Evolutionary conservation across 352 stramenopile genomes (phyloP), one percentile per base, ranked within the genome.

Genomic region (Aphanomyces invadans): DNA sequence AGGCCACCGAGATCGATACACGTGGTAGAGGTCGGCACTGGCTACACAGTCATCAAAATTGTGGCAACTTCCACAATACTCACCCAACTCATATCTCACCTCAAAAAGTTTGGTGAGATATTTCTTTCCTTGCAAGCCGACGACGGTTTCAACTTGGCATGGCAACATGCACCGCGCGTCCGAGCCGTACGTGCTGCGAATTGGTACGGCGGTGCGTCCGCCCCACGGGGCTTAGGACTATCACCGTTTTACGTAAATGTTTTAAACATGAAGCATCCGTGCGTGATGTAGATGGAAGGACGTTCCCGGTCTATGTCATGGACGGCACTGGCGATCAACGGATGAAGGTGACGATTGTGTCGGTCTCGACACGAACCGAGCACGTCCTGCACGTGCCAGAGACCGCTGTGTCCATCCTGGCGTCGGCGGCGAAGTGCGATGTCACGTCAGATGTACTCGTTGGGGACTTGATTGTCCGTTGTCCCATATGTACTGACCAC

Each of bases 361-460:
- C 25, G 15, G 52, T 28, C 2, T 1, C 28, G 7, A 21, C 10
- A 4, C 28, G 52, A 26, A 60, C 21, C 0, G 31, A 60, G 52
- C 32, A 44, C 28, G n/a, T 21, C 12, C 28, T 36, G 28, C 25
- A 31, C 25, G 15, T 60, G 52, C 52, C 52, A 4, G 52, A 38
- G 9, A 45, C 52, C 15, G 45, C 52, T 3, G 52, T 60, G 5
- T 12, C 9, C 2, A 45, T 60, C 31, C 52, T 60, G 4, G 52
- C 52, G 1, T 46, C 52, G 25, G 52, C 52, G 2, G 52, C 52
- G 28, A 60, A 60, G n/a, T 60, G 52, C 29, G 52, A 45, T 12
- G 52, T 42, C 31, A 4, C 29, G 1, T 60, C 52, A 28, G 28
- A 60, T 7, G 52, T 60, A 33, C 49, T 19, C n/a, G n/a, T n/a